Evolutionary conservation across 176 grass and related monocot genomes (phyloP), one percentile per base, ranked within the genome.

Genomic region (Bonia amplexicaulis): DNA sequence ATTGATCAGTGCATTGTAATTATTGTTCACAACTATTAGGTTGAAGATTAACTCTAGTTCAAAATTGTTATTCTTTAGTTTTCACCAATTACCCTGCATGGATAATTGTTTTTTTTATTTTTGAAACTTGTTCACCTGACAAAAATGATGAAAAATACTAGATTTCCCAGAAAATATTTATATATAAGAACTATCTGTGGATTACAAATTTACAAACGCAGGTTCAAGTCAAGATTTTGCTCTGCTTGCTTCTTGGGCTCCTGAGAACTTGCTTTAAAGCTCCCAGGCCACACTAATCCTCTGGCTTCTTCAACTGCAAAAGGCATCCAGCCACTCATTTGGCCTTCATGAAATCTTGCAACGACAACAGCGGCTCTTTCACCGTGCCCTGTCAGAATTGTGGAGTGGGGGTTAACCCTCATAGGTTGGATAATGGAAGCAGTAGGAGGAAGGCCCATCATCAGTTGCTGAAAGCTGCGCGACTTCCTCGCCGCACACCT

Each of bases 221-320:
- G 71, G 82, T 68, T 94, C 83, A 97, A 90, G 54, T 97, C 94
- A 66, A 94, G 80, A 69, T 79, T 87, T 83, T 86, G 72, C 53
- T 90, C 78, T 37, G 66, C 37, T 27, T 78, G 51, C 80, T 87
- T 76, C 40, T 71, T 81, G 52, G 49, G 9, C 60, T 87, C 73
- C 9, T 87, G 75, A 84, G 80, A 79, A 85, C 79, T 86, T 74
- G 60, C 71, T 88, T 87, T 87, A 82, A 92, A 94, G 83, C 88
- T 94, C 74, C 92, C 90, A n/a, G 92, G 90, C 94, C 94, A 97
- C 51, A 79, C 69, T 60, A 84, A 63, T 22, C 81, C 33, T 69
- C 74, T 55, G 23, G 76, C 63, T 70, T 90, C 80, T 84, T 90
- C 88, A 22, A 84, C 65, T 35, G 85, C 73, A 37, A 85, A 79